A percentile compares a stretch with the other conserved stretches of the same genome.
Evolutionary conservation across 768 basidiomycete genomes (phyloP).

Genomic region (Ramaria sp.): DNA sequence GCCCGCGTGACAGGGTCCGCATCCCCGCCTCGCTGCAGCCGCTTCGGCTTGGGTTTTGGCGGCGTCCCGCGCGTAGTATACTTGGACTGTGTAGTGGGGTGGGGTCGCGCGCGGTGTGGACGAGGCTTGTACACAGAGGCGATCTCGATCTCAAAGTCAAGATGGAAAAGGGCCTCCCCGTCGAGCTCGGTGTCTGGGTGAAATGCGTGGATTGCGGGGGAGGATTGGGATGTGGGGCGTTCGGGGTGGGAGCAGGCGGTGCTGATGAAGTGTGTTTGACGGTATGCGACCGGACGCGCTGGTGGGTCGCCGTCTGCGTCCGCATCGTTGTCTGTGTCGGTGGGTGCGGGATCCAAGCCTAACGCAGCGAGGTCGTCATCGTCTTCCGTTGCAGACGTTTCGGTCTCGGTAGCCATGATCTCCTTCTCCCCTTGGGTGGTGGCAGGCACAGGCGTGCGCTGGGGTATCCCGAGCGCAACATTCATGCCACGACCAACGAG

Average conservation of each 20-base stretch:
- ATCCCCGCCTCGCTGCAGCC: not conserved
- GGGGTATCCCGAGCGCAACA: not conserved
- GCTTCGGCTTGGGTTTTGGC: conserved; percentile 14
- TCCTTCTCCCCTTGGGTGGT: not conserved
- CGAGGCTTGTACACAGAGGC: conserved; percentile 65
- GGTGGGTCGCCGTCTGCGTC: conserved; percentile 22
- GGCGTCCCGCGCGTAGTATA: conserved; percentile 19
- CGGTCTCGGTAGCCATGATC: conserved; percentile 21
- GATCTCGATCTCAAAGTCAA: conserved; percentile 51
- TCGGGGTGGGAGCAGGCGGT: conserved; percentile 4
- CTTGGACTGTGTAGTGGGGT: conserved; percentile 17
- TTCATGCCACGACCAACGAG: not conserved
- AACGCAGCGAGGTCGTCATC: not conserved
- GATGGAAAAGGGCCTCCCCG: conserved; percentile 19
- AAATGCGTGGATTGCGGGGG: not conserved
- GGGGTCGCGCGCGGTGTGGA: conserved; percentile 38
- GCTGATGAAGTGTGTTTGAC: not conserved
- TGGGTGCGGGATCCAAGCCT: not conserved
- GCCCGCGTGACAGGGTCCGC: conserved; percentile 22
- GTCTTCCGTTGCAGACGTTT: conserved; percentile 16
- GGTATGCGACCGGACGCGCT: conserved; percentile 10
- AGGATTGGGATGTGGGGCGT: conserved; percentile 6
- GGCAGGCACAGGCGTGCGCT: not conserved
- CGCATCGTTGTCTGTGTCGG: conserved; percentile 25
- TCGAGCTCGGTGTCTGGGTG: conserved; percentile 24